These are phyloP conservation scores for Cladophialophora carrionii DNA, from an alignment of 2,329 filamentous ascomycete species.

Conservation along the genomic window DNA sequence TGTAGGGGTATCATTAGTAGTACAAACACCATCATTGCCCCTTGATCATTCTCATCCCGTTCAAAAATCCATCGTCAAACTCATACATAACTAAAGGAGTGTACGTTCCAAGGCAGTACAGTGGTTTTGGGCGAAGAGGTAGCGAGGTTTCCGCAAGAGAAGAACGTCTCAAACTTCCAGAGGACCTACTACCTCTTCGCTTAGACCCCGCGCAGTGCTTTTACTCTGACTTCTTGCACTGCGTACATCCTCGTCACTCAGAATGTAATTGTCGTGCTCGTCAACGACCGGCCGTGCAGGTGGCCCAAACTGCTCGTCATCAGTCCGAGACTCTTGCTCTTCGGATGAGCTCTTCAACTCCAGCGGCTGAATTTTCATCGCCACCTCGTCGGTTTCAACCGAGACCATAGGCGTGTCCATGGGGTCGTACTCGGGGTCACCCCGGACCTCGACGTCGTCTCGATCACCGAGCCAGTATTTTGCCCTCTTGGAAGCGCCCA, in stretches of 20 bases:
- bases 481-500: conserved; percentile 75
- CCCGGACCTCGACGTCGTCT: conserved; percentile 50
- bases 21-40: conserved; percentile 20
- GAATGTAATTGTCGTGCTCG: conserved; percentile 50
- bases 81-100: background rate
- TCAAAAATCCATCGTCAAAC: conserved; percentile 3
- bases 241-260: conserved; percentile 51
- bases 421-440: background rate
- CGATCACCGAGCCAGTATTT: conserved; percentile 83
- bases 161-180: conserved; percentile 53
- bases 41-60: conserved; percentile 2
- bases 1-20: conserved; percentile 35
- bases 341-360: conserved; percentile 8
- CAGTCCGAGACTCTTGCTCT: conserved; percentile 28
- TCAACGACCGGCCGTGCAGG: conserved; percentile 43
- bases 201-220: conserved; percentile 55
- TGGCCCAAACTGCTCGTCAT: conserved; percentile 38
- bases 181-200: conserved; percentile 57
- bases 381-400: conserved; percentile 19
- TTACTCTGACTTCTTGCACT: conserved; percentile 45
- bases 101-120: background rate
- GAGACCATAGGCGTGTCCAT: conserved; percentile 43
- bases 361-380: background rate
- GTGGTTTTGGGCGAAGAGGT: conserved; percentile 7
- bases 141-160: too few species aligned